Evolutionary conservation across 2,329 filamentous ascomycete species (phyloP).

Genomic region (Camillea tinctor): DNA sequence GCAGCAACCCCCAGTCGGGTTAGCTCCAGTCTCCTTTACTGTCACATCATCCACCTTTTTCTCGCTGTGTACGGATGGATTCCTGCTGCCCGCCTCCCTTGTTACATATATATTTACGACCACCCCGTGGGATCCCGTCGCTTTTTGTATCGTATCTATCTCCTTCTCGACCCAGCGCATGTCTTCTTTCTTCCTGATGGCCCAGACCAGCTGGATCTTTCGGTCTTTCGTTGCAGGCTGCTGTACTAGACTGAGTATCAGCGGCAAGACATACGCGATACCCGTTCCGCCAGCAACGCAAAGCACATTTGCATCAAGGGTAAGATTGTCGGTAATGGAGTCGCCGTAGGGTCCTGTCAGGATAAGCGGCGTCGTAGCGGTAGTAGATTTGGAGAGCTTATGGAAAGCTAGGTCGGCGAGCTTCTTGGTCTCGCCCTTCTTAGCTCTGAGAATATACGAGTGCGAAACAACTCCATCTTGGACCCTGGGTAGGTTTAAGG

Average conservation of each 20-base stretch:
- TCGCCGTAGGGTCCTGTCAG: conserved; percentile 64
- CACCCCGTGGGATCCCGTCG: conserved; percentile 41
- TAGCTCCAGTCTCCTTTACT: conserved; percentile 22
- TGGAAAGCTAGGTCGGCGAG: conserved; percentile 45
- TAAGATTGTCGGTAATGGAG: conserved; percentile 41
- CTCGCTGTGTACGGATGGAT: conserved; percentile 28
- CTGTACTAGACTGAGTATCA: conserved; percentile 41
- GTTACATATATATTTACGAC: conserved; percentile 60
- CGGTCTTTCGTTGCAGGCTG: conserved; percentile 34
- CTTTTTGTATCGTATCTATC: conserved; percentile 46
- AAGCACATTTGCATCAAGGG: conserved; percentile 46
- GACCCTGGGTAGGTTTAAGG: conserved; percentile 51
- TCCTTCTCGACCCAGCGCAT: conserved; percentile 59
- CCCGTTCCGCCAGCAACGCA: conserved; percentile 58
- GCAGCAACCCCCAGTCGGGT: conserved; percentile 5
- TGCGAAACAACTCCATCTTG: conserved; percentile 44
- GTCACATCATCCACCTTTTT: conserved; percentile 23
- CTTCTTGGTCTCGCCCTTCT: conserved; percentile 58
- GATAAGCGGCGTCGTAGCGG: conserved; percentile 52
- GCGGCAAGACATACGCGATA: conserved; percentile 55
- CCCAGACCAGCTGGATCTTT: conserved; percentile 64
- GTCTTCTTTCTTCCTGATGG: conserved; percentile 53
- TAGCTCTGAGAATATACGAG: conserved; percentile 57
- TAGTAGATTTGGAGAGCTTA: conserved; percentile 32
- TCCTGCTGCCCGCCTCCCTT: conserved; percentile 40